Conservation (phyloP, 2,329 filamentous ascomycete species). For the Delphinella strobiligena region DNA sequence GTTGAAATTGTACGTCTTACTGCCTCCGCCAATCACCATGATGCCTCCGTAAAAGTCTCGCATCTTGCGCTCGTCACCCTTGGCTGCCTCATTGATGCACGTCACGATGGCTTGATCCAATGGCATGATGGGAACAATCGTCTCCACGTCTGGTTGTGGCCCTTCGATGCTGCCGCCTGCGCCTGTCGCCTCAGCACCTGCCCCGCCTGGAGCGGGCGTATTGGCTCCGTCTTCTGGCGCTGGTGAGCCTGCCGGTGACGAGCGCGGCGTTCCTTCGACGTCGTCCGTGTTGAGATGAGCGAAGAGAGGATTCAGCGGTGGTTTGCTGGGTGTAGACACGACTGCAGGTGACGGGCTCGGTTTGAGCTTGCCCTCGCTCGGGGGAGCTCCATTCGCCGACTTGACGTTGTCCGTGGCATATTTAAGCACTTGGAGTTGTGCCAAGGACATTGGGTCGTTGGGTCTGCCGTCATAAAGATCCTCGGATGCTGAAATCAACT, state of each 20-base stretch:
- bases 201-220: constrained; percentile 37
- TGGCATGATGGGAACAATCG: constrained; percentile 68
- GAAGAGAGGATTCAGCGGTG: constrained; percentile 49
- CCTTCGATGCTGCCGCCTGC: constrained; percentile 37
- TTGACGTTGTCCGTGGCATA: constrained; percentile 33
- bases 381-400: constrained; percentile 27
- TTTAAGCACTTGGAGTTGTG: constrained; percentile 58
- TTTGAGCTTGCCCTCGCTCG: constrained; percentile 43
- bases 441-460: constrained; percentile 78
- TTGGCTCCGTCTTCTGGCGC: constrained; percentile 62
- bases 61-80: constrained; percentile 83
- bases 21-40: constrained; percentile 79
- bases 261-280: constrained; percentile 63
- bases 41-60: constrained; percentile 81
- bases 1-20: constrained; percentile 69
- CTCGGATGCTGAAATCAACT: constrained; percentile 74
- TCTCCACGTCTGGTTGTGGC: constrained; percentile 40
- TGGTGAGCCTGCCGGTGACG: constrained; percentile 79
- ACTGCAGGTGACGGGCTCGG: constrained; percentile 35
- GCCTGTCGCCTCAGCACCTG: constrained; percentile 26
- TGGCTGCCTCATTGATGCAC: constrained; percentile 75
- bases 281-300: constrained; percentile 49
- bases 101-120: constrained; percentile 84
- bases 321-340: constrained; percentile 17
- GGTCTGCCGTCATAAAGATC: constrained; percentile 89